Conservation (phyloP, 2,329 filamentous ascomycete genomes). For the Penicillium freii region DNA sequence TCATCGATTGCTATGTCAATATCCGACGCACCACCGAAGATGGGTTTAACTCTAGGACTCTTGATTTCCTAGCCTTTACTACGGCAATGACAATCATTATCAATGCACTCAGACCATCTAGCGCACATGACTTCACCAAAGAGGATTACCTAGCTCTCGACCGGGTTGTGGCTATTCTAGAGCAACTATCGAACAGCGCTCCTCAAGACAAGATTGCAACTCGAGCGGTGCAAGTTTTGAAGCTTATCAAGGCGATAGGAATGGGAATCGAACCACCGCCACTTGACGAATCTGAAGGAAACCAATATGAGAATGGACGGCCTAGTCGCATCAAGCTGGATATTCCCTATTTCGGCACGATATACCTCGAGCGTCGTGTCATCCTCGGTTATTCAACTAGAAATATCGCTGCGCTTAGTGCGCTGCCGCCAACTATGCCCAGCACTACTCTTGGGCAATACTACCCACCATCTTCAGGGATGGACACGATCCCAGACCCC, state of each 20-base stretch:
- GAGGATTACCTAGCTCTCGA: slow-evolving; percentile 3
- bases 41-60: slow-evolving; percentile 8
- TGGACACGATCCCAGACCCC: not conserved
- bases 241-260: slow-evolving; percentile 2
- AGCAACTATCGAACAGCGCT: not conserved
- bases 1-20: slow-evolving; percentile 9
- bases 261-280: not conserved
- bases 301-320: not conserved
- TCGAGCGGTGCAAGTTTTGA: slow-evolving; percentile 4
- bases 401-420: not conserved
- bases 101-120: slow-evolving; percentile 5
- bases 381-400: not conserved
- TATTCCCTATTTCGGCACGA: slow-evolving; percentile 15
- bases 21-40: slow-evolving; percentile 3
- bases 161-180: slow-evolving; percentile 1
- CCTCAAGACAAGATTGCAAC: slow-evolving; percentile 9
- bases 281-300: not conserved
- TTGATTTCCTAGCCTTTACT: slow-evolving; percentile 17
- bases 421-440: not conserved
- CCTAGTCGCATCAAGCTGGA: slow-evolving; percentile 9
- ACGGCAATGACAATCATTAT: slow-evolving; percentile 11
- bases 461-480: not conserved
- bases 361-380: slow-evolving; percentile 6
- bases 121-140: not conserved
- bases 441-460: not conserved